Base-by-base conservation (phyloP, 192 early-diverging fungal species). In the Podila verticillata region DNA sequence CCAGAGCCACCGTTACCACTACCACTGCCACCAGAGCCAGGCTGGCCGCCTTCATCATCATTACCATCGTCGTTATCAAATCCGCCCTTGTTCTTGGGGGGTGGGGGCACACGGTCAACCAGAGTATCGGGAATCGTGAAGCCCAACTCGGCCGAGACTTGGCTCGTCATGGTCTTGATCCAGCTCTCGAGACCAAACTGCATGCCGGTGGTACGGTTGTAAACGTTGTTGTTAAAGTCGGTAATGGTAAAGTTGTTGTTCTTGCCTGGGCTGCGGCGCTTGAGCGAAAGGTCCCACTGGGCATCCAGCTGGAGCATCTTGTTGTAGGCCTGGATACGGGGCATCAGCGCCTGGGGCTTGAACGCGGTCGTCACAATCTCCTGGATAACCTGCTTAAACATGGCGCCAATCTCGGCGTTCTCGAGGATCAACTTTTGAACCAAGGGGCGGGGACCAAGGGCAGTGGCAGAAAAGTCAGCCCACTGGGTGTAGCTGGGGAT, bases 361-460 rank as follows among this genome's bases (percentile, higher is more conserved):
- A 73, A 75, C 26, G 75, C 59, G 10, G 70, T 72, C 26, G 58
- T 60, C 39, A 83, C 73, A 58, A 81, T 74, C 29, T 81, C 82
- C 49, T 77, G 61, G 15, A 86, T 15, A 30, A 61, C 70, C 51
- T 65, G 36, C 34, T 82, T 65, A 48, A 83, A 86, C 65, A 72
- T 26, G 28, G 62, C 54, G 22, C 78, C 57, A 48, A 86, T 71
- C 28, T 67, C 34, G 0, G 57, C 24, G 65, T 57, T 79, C 8
- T 72, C 24, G 32, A 72, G 65, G 65, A 79, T 68, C 61, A 83
- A 70, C 44, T 83, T 81, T 19, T 72, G 75, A 34, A 86, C 66
- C 44, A 78, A 71, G n/a, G 82, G 77, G 22, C 72, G 67, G 2
- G 62, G 9, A 0, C 68, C 68, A 7, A 24, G 36, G 20, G 20